Percentiles rank a stretch among this genome's conserved stretches.
Conservation (phyloP, 257 asterid genomes). For the Solanum dulcamara region DNA sequence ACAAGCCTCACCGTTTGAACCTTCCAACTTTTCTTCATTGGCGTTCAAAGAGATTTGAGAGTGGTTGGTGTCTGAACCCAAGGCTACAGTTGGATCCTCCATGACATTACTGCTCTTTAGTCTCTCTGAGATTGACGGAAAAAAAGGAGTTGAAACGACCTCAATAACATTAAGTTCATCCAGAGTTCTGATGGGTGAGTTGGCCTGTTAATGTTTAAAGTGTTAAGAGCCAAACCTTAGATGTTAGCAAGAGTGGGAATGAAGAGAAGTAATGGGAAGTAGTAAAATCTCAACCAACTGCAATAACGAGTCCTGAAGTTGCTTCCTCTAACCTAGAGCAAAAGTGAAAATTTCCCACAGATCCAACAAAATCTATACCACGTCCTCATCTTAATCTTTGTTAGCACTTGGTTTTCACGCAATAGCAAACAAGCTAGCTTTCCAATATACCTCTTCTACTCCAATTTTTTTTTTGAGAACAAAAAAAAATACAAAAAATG, state of each 20-base stretch:
- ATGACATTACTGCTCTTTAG: slow-evolving; percentile 20
- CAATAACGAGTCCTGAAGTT: background rate
- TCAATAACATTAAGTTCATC: slow-evolving; percentile 72
- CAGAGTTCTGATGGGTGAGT: slow-evolving; percentile 72
- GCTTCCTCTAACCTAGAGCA: background rate
- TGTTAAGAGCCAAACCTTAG: background rate
- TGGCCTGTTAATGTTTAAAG: slow-evolving; percentile 47
- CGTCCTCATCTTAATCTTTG: background rate
- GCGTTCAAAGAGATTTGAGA: slow-evolving; percentile 10
- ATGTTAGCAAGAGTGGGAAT: background rate
- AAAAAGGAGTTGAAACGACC: slow-evolving; percentile 54
- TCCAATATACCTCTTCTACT: background rate
- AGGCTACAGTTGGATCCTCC: slow-evolving; percentile 16
- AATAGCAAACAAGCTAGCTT: background rate
- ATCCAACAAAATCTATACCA: background rate
- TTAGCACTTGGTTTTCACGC: background rate
- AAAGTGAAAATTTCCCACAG: background rate
- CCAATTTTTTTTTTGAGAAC: background rate
- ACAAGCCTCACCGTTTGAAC: slow-evolving; percentile 16
- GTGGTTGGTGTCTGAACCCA: slow-evolving; percentile 21
- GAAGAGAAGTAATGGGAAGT: background rate
- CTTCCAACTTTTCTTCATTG: slow-evolving; percentile 17
- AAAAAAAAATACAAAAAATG: too few species aligned
- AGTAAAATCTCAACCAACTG: background rate
- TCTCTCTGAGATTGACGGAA: slow-evolving; percentile 51